These are phyloP conservation scores for Micractinium conductrix DNA, from an alignment of 139 green algal genomes.

Conservation along the genomic window DNA sequence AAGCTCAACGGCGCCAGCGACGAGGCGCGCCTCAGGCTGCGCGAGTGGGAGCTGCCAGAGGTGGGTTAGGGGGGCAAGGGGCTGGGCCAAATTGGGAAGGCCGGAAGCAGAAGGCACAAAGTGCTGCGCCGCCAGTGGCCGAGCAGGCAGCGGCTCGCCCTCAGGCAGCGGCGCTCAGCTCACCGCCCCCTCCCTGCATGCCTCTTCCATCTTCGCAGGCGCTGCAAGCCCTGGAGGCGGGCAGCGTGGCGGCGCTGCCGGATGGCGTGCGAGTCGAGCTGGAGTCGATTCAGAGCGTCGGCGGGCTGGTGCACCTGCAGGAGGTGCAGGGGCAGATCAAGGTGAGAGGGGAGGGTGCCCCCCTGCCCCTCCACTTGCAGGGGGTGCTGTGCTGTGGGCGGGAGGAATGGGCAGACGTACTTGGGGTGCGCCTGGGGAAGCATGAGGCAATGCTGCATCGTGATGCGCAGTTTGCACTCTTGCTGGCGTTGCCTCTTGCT, in stretches of 20 bases:
- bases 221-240: slow-evolving; percentile 64
- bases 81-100: too few species aligned
- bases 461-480: too few species aligned
- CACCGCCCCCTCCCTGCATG: neutral
- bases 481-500: too few species aligned
- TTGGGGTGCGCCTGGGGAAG: too few species aligned
- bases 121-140: too few species aligned
- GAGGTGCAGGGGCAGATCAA: slow-evolving; percentile 55
- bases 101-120: too few species aligned
- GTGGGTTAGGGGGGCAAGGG: neutral
- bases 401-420: too few species aligned
- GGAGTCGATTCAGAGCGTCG: slow-evolving; percentile 76
- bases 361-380: too few species aligned
- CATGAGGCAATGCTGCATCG: too few species aligned
- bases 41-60: slow-evolving; percentile 75
- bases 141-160: too few species aligned
- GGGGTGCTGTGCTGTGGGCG: neutral
- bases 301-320: slow-evolving; percentile 75
- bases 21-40: slow-evolving; percentile 78
- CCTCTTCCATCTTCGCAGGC: neutral
- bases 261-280: slow-evolving; percentile 80
- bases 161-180: neutral
- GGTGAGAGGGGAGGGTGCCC: slow-evolving; percentile 2
- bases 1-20: slow-evolving; percentile 71
- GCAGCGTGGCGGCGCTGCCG: slow-evolving; percentile 64